A percentile compares a stretch with the other conserved stretches of the same genome.
phyloP scores from a whole-genome alignment of 2,329 filamentous ascomycete genomes.

The Daldinia sp. region DNA sequence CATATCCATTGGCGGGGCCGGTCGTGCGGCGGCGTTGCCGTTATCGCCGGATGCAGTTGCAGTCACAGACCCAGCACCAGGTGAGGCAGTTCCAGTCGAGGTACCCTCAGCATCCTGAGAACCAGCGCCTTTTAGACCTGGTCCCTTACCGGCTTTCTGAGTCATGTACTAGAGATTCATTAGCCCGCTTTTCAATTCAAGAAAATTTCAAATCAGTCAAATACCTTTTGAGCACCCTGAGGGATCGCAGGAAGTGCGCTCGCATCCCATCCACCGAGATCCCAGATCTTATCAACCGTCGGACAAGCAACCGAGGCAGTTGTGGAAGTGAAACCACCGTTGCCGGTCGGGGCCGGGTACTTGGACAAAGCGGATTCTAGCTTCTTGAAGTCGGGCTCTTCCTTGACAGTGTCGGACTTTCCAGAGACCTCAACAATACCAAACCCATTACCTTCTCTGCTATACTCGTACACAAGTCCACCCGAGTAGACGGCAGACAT shows the following conservation, averaged over 20 bases:
- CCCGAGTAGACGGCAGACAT: constrained; percentile 95
- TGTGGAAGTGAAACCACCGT: constrained; percentile 58
- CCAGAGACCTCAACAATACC: constrained; percentile 77
- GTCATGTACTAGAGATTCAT: constrained; percentile 56
- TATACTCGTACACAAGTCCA: constrained; percentile 96
- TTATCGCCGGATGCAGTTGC: constrained; percentile 50
- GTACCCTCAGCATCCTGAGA: constrained; percentile 62
- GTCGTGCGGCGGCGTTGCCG: constrained; percentile 48
- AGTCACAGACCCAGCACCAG: constrained; percentile 51
- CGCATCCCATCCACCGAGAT: constrained; percentile 54
- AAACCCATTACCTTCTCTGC: constrained; percentile 78
- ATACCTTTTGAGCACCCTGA: constrained; percentile 52
- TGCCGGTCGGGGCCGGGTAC: constrained; percentile 60
- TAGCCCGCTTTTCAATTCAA: constrained; percentile 8
- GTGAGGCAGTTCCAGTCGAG: constrained; percentile 53
- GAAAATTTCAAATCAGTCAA: not conserved
- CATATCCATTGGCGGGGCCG: constrained; percentile 49
- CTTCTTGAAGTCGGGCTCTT: constrained; percentile 68
- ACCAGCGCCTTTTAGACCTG: constrained; percentile 61
- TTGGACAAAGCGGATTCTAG: constrained; percentile 58
- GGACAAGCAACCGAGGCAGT: constrained; percentile 60
- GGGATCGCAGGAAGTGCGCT: constrained; percentile 62
- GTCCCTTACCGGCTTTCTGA: constrained; percentile 61
- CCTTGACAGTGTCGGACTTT: constrained; percentile 59
- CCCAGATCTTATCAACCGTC: constrained; percentile 57